These are phyloP conservation scores for Colletotrichum siamense DNA, from an alignment of 2,329 filamentous ascomycete genomes.

Conservation along the genomic window DNA sequence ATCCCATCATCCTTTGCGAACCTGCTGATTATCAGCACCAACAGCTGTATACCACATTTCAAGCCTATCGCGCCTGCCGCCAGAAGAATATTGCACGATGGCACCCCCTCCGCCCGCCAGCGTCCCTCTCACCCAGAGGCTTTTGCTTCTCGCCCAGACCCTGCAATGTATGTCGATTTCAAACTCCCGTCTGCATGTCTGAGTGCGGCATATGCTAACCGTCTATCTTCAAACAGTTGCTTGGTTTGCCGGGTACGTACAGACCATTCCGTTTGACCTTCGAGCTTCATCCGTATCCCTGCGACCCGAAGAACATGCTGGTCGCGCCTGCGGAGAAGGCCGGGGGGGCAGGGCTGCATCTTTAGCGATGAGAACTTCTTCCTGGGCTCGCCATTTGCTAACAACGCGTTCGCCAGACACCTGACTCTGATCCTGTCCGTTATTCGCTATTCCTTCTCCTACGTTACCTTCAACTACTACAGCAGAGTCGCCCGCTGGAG, in stretches of 20 bases:
- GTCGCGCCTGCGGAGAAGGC: neutral
- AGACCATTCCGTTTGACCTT: conserved; percentile 16
- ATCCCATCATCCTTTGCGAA: neutral
- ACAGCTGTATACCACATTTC: neutral
- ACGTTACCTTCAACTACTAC: conserved; percentile 87
- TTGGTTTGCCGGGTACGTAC: conserved; percentile 81
- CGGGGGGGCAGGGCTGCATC: neutral
- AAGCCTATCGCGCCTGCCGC: neutral
- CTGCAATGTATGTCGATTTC: conserved; percentile 77
- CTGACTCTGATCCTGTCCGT: conserved; percentile 84
- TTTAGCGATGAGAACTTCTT: neutral
- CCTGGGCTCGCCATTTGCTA: neutral
- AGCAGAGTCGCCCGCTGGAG: conserved; percentile 78
- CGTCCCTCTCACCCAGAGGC: conserved; percentile 75
- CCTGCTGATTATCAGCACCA: neutral
- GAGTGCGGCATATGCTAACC: conserved; percentile 37
- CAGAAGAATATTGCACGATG: conserved; percentile 2
- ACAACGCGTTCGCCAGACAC: conserved; percentile 62
- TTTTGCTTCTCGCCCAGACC: conserved; percentile 82
- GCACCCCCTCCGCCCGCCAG: conserved; percentile 74
- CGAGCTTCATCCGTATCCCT: conserved; percentile 14
- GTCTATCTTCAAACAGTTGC: conserved; percentile 57
- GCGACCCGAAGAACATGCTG: conserved; percentile 3
- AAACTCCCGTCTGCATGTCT: conserved; percentile 14
- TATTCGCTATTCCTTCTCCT: conserved; percentile 83